Conservation (phyloP, 129 eudicot genomes). For the Arctium lappa region DNA sequence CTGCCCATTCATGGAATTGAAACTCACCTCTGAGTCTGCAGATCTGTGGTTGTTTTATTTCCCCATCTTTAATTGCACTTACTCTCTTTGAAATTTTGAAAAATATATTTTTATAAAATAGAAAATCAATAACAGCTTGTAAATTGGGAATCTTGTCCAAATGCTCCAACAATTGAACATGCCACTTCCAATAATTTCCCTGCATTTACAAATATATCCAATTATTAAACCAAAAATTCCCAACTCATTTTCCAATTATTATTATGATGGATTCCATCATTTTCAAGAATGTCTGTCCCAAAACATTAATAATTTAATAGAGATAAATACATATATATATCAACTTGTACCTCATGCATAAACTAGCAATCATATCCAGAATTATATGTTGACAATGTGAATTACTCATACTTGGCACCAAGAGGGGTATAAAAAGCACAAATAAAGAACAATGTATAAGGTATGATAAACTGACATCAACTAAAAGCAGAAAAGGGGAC, state of each 20-base stretch:
- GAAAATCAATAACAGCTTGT: slow-evolving; percentile 49
- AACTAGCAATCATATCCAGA: background rate
- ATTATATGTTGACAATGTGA: background rate
- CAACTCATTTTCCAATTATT: background rate
- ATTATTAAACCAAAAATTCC: background rate
- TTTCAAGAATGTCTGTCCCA: slow-evolving; percentile 12
- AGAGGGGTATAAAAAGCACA: background rate
- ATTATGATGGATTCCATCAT: background rate
- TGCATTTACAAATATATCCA: slow-evolving; percentile 30
- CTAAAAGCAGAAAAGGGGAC: slow-evolving; percentile 3
- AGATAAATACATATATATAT: background rate
- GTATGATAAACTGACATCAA: slow-evolving; percentile 9
- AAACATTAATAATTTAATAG: background rate
- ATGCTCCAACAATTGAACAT: slow-evolving; percentile 59
- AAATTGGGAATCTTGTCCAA: slow-evolving; percentile 65
- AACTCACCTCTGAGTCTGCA: slow-evolving; percentile 24
- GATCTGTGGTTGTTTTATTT: slow-evolving; percentile 15
- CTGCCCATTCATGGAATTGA: background rate
- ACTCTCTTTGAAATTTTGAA: slow-evolving; percentile 4
- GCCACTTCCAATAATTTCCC: slow-evolving; percentile 87
- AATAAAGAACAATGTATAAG: background rate
- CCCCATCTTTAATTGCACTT: background rate
- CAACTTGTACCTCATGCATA: background rate
- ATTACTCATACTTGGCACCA: background rate
- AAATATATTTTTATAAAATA: slow-evolving; percentile 14